phyloP scores from a whole-genome alignment of 768 basidiomycete genomes.

The Mycena capillaripes region DNA sequence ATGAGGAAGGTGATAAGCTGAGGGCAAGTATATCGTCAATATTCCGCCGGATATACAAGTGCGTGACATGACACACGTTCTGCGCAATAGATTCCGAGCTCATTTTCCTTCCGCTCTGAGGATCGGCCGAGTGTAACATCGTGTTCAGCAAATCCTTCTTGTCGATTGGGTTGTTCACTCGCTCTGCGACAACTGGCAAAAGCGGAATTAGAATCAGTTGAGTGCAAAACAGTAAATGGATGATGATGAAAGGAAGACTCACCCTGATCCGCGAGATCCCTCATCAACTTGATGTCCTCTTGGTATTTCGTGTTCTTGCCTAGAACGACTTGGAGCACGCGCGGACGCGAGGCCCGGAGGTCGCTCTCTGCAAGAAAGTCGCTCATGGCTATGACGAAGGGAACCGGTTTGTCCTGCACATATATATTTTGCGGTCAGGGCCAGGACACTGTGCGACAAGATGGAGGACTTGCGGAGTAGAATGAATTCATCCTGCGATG shows the following conservation, averaged over 20 bases:
- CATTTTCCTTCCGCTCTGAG: conserved; percentile 57
- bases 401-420: conserved; percentile 51
- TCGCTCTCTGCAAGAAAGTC: conserved; percentile 57
- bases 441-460: too few relatives aligned
- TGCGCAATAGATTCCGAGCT: conserved; percentile 56
- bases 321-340: conserved; percentile 53
- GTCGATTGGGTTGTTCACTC: conserved; percentile 51
- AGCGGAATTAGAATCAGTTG: too few relatives aligned
- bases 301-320: conserved; percentile 55
- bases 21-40: not conserved
- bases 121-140: conserved; percentile 61
- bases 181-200: conserved; percentile 33
- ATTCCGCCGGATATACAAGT: not conserved
- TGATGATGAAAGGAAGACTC: not conserved
- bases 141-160: conserved; percentile 59
- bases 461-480: too few relatives aligned
- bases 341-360: conserved; percentile 50
- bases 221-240: too few relatives aligned
- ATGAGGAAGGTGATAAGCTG: conserved; percentile 64
- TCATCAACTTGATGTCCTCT: conserved; percentile 57
- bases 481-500: conserved; percentile 59
- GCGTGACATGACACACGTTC: conserved; percentile 50
- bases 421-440: too few relatives aligned
- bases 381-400: conserved; percentile 57
- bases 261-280: conserved; percentile 57